Percentiles rank a stretch among this genome's conserved stretches.
Conservation (phyloP, 257 asterid species). For the Capsicum chinense region DNA sequence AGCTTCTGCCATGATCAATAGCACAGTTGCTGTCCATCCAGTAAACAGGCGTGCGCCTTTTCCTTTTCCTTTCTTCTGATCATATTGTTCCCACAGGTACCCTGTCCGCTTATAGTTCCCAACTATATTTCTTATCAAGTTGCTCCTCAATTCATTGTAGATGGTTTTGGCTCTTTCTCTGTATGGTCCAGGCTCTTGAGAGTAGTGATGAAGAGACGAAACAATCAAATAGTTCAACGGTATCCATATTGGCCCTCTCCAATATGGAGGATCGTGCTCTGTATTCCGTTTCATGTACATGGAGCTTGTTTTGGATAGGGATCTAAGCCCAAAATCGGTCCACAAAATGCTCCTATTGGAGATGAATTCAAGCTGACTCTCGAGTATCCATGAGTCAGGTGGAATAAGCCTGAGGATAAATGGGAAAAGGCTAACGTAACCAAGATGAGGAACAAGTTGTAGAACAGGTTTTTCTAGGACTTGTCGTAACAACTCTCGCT, state of each 20-base stretch:
- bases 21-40: slow-evolving; percentile 89
- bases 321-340: slow-evolving; percentile 91
- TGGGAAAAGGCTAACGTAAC: slow-evolving; percentile 97
- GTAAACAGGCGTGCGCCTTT: slow-evolving; percentile 87
- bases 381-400: slow-evolving; percentile 80
- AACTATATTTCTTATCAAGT: slow-evolving; percentile 87
- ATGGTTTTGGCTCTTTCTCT: slow-evolving; percentile 67
- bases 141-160: slow-evolving; percentile 79
- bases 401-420: slow-evolving; percentile 91
- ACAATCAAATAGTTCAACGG: slow-evolving; percentile 94
- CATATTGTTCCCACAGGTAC: slow-evolving; percentile 94
- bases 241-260: slow-evolving; percentile 99
- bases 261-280: slow-evolving; percentile 93
- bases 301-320: slow-evolving; percentile 89
- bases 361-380: slow-evolving; percentile 84
- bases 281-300: slow-evolving; percentile 94
- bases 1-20: slow-evolving; percentile 86
- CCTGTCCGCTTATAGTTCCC: slow-evolving; percentile 73
- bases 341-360: slow-evolving; percentile 78
- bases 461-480: slow-evolving; percentile 70
- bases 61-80: slow-evolving; percentile 89
- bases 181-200: slow-evolving; percentile 89
- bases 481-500: slow-evolving; percentile 75
- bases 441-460: slow-evolving; percentile 91
- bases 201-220: slow-evolving; percentile 80